Evolutionary conservation across 257 asterid genomes (phyloP), one percentile per base, ranked within the genome.

Genomic region (Gynochthodes officinalis): DNA sequence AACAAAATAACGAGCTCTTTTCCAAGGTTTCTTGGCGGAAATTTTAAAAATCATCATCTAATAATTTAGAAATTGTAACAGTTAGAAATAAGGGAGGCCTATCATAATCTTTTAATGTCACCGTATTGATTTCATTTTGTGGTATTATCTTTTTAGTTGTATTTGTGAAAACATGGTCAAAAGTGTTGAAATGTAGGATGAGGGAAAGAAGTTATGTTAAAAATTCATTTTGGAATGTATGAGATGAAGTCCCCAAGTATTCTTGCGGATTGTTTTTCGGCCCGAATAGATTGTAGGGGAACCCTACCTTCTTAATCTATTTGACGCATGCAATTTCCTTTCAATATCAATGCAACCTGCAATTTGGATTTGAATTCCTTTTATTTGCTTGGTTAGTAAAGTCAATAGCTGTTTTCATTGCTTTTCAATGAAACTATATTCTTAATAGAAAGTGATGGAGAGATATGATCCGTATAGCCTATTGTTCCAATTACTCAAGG

Each of bases 111-210:
- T n/a, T n/a, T n/a, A n/a, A n/a, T n/a, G n/a, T n/a, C n/a, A n/a
- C n/a, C n/a, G n/a, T n/a, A n/a, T n/a, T n/a, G n/a, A 46, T 50
- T 73, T 68, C 23, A 21, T 28, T 52, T 61, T 67, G 28, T 32
- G 35, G 28, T 49, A 49, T 52, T 59, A 21, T 68, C 50, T 52
- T 19, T 69, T 15, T 19, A 19, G 2, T 16, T 39, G 30, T n/a
- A 46, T 28, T 27, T 48, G 39, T 10, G 11, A 2, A n/a, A n/a
- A n/a, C 55, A 18, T 49, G 50, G 30, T 35, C n/a, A 25, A 25
- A 1, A 27, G 62, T 48, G 11, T n/a, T 16, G 13, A 50, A 12
- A 33, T 52, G 3, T 37, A 35, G 57, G 73, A 52, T 44, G 16
- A 13, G 15, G 11, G 21, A 15, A 21, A 52, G 50, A 35, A n/a